phyloP scores from a whole-genome alignment of 2,329 filamentous ascomycete species.

The Nannizziopsis arthrosporioides region DNA sequence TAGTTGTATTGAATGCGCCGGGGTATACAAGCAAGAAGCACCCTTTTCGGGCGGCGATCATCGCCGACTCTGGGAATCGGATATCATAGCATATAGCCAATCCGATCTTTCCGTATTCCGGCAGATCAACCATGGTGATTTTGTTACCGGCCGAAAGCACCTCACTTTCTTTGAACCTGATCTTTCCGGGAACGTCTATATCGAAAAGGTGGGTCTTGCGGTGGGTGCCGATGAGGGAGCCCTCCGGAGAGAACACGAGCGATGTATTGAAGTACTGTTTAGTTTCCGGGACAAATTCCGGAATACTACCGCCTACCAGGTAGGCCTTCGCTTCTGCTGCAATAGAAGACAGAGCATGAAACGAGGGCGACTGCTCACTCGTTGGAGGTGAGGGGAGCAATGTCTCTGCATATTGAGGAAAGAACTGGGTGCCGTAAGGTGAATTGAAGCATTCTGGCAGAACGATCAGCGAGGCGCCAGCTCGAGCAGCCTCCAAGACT shows the following conservation, averaged over 20 bases:
- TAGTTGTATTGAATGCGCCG: slow-evolving; percentile 93
- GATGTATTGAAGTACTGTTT: slow-evolving; percentile 85
- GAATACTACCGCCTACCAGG: slow-evolving; percentile 84
- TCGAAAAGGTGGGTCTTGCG: slow-evolving; percentile 95
- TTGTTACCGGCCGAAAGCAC: slow-evolving; percentile 76
- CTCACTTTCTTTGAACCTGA: slow-evolving; percentile 81
- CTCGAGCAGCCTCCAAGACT: slow-evolving; percentile 65
- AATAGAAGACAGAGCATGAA: slow-evolving; percentile 68
- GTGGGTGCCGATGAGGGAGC: slow-evolving; percentile 72
- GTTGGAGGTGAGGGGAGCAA: slow-evolving; percentile 68
- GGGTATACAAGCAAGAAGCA: slow-evolving; percentile 84
- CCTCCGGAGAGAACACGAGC: slow-evolving; percentile 66
- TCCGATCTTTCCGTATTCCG: slow-evolving; percentile 76
- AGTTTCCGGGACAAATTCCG: slow-evolving; percentile 56
- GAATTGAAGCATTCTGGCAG: slow-evolving; percentile 99
- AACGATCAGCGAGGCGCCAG: slow-evolving; percentile 75
- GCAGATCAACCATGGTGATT: slow-evolving; percentile 72
- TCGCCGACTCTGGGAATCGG: slow-evolving; percentile 87
- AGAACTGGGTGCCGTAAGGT: slow-evolving; percentile 84
- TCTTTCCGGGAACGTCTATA: slow-evolving; percentile 92
- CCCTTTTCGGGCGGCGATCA: slow-evolving; percentile 73
- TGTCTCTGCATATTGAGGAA: slow-evolving; percentile 82
- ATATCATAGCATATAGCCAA: slow-evolving; percentile 97
- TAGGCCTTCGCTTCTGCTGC: slow-evolving; percentile 69
- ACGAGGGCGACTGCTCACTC: slow-evolving; percentile 62